Percentiles rank a stretch among this genome's conserved stretches.
These are phyloP conservation scores for Colletotrichum eremochloae DNA, from an alignment of 2,329 filamentous ascomycete genomes.

Conservation along the genomic window DNA sequence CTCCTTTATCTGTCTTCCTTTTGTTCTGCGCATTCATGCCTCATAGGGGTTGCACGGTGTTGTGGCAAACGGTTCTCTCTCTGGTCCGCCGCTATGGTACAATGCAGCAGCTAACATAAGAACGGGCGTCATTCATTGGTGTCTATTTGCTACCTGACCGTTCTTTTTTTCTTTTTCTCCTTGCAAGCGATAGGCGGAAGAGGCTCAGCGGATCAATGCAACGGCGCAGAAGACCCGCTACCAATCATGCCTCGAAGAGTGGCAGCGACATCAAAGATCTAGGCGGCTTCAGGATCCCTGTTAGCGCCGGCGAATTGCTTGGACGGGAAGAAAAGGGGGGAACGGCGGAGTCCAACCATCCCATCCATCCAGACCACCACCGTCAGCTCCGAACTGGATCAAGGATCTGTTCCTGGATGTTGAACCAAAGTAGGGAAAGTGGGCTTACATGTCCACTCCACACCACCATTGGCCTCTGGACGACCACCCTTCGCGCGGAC, in stretches of 20 bases:
- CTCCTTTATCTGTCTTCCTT: background rate
- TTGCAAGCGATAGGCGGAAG: background rate
- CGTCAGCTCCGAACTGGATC: background rate
- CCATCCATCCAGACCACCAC: background rate
- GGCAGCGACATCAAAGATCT: slow-evolving; percentile 41
- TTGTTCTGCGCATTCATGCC: background rate
- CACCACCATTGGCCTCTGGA: slow-evolving; percentile 26
- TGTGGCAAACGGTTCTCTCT: background rate
- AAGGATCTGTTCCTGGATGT: slow-evolving; percentile 31
- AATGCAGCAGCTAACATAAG: slow-evolving; percentile 1
- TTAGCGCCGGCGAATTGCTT: slow-evolving; percentile 24
- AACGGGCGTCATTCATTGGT: background rate
- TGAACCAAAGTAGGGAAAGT: background rate
- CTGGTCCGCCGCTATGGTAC: slow-evolving; percentile 4
- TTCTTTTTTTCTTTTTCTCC: too few relatives aligned
- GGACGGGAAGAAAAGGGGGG: slow-evolving; percentile 22
- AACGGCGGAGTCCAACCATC: slow-evolving; percentile 21
- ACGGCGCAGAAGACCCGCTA: slow-evolving; percentile 26
- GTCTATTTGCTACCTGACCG: background rate
- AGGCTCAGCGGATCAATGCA: slow-evolving; percentile 7
- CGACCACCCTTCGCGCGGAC: slow-evolving; percentile 18
- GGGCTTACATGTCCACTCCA: slow-evolving; percentile 20
- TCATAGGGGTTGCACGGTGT: background rate
- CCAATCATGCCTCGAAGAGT: slow-evolving; percentile 31
- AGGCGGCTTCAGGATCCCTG: slow-evolving; percentile 30